Percentiles rank a stretch among this genome's conserved stretches.
Evolutionary conservation across 2,329 filamentous ascomycete genomes (phyloP).

Genomic region (Pseudogymnoascus sp.): DNA sequence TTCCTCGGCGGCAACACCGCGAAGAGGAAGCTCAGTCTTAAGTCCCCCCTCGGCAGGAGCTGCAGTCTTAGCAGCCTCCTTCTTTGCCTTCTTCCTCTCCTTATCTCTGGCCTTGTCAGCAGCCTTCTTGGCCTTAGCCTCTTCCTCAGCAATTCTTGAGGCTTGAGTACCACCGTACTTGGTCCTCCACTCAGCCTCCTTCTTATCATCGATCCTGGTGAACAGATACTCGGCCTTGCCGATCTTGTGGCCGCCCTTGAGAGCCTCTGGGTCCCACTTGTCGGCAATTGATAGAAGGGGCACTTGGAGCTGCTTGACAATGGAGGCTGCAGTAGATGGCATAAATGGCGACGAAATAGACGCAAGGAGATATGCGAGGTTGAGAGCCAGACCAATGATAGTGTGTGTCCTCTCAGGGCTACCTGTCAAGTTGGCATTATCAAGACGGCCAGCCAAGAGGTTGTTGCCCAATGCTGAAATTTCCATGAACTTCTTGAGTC

Average conservation of each 20-base stretch:
- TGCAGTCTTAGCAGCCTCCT: conserved; percentile 25
- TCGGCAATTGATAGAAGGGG: conserved; percentile 54
- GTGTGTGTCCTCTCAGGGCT: conserved; percentile 32
- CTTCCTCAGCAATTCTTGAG: conserved; percentile 62
- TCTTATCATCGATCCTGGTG: conserved; percentile 71
- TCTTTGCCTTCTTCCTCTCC: conserved; percentile 39
- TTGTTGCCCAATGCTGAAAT: conserved; percentile 58
- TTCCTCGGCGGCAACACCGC: conserved; percentile 26
- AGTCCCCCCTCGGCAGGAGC: neutral
- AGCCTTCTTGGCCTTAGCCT: conserved; percentile 39
- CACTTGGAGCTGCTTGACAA: conserved; percentile 66
- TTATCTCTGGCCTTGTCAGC: conserved; percentile 35
- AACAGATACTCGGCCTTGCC: conserved; percentile 75
- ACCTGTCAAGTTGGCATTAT: conserved; percentile 33
- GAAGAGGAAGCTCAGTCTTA: conserved; percentile 21
- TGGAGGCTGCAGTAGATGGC: conserved; percentile 66
- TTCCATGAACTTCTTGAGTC: conserved; percentile 56
- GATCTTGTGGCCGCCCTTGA: conserved; percentile 71
- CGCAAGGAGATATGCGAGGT: conserved; percentile 75
- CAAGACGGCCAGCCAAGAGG: conserved; percentile 41
- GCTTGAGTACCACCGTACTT: conserved; percentile 61
- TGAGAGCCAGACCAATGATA: conserved; percentile 67
- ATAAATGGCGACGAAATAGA: conserved; percentile 77
- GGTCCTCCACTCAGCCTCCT: conserved; percentile 75
- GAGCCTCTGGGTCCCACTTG: conserved; percentile 51